Evolutionary conservation across 345 rosid genomes (phyloP), one percentile per base, ranked within the genome.

Genomic region (Raphanus sativus): DNA sequence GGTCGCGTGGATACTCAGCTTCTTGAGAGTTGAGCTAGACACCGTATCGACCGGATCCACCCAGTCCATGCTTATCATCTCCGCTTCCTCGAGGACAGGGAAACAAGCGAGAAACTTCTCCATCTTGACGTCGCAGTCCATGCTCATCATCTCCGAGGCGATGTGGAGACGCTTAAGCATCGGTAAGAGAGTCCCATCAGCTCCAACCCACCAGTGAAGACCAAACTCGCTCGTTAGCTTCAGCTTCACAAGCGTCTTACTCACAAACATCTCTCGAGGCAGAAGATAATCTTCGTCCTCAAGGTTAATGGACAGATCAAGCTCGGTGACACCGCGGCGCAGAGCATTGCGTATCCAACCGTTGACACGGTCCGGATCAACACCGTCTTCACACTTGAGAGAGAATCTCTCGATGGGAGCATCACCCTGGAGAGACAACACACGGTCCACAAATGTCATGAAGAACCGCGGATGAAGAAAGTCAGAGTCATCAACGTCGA

Each of bases 231-330:
- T 54, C 28, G 8, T 6, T 0, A 74, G 0, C 12, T 7, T 74
- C 13, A 74, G 64, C 24, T 74, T 65, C 36, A 65, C 77, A 0
- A 74, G 29, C 11, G 70, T 65, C 6, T 0, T 6, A 11, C 70
- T 54, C 6, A 64, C 40, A 17, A 65, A 74, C 77, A 74, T 3
- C 65, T 74, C 77, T 25, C 8, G 26, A 25, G 77, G 76, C 6
- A 63, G 69, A 33, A 0, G 5, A 17, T 33, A 63, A 8, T 6
- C 26, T 21, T 62, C 34, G 8, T 5, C 15, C 3, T 4, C 62
- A 3, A 62, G 17, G 9, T 73, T 40, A 6, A 73, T 63, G 50
- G 62, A 30, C 4, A 73, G 76, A 32, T 73, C 25, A 48, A 73
- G 62, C 33, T 73, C 76, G 0, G 69, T 21, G 0, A 73, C 76